These are phyloP conservation scores for Sequoia sempervirens DNA, from an alignment of 75 land plant genomes.

Conservation along the genomic window DNA sequence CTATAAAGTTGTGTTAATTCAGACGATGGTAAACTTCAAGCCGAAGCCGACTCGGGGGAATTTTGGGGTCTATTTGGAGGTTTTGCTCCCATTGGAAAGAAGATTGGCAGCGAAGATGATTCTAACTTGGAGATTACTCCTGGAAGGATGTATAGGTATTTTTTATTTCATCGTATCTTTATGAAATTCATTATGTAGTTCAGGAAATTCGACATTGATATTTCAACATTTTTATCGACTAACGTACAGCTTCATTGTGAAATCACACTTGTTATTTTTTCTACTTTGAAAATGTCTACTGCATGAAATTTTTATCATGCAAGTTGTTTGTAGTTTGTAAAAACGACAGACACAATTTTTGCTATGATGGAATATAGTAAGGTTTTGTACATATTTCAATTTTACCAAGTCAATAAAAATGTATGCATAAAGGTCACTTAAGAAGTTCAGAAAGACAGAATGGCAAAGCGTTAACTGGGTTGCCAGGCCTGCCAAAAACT, in stretches of 20 bases:
- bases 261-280: background rate
- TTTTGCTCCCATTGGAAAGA: conserved; percentile 83
- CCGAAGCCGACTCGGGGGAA: conserved; percentile 84
- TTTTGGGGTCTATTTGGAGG: conserved; percentile 91
- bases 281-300: background rate
- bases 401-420: background rate
- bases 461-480: background rate
- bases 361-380: background rate
- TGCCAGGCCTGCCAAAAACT: background rate
- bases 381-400: background rate
- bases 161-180: too few relatives aligned
- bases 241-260: background rate
- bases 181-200: background rate
- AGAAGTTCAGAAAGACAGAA: background rate
- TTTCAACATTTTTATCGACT: background rate
- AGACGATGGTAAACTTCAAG: conserved; percentile 85
- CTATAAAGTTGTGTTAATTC: background rate
- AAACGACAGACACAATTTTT: background rate
- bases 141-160: conserved; percentile 81
- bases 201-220: background rate
- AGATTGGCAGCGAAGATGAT: conserved; percentile 70
- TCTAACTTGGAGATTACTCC: conserved; percentile 30
- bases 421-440: background rate
- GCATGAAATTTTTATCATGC: background rate
- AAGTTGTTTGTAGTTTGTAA: background rate